Evolutionary conservation across 257 asterid genomes (phyloP), one percentile per base, ranked within the genome.

Genomic region (Thymus mandschuricus): DNA sequence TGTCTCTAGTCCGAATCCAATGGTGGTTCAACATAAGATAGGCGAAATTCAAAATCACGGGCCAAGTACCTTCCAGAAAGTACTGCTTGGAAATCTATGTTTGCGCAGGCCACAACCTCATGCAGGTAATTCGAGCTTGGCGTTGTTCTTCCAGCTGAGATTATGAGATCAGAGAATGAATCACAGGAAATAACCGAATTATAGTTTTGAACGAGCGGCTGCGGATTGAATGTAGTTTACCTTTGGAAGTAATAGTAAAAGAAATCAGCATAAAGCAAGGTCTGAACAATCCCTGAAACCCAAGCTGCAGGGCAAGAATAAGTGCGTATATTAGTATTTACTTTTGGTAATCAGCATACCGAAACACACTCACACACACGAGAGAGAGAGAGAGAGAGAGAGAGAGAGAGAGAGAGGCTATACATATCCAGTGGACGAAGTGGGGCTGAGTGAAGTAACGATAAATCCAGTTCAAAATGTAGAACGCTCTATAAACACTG

Each of bases 201-300:
- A 3, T 8, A 44, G 41, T 29, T n/a, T 59, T 44, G 35, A 54
- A 45, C 10, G 38, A 10, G 50, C 1, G 3, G 60, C 30, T 45
- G 28, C n/a, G n/a, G n/a, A n/a, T 10, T 40, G 1, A 11, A 8
- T 41, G 64, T 28, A 13, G 15, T 33, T 66, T 66, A 91, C 96
- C 94, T 91, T 85, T 88, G 91, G 88, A 88, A 88, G 88, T 91
- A 91, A 65, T 91, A 91, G 68, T 88, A 91, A 77, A 91, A 91
- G 93, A 91, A 91, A 85, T 91, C 97, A 21, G 92, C 96, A 50
- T 91, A 91, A 21, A 91, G 89, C 73, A 85, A 70, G 40, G 97
- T 91, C 76, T 91, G 97, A 59, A 84, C 82, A 38, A 91, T 79
- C 69, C 97, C 96, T 11, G 94, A 71, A 58, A 85, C 76, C 97